These are phyloP conservation scores for Coemansia sp. DNA, from an alignment of 192 early-diverging fungal species.

Conservation along the genomic window DNA sequence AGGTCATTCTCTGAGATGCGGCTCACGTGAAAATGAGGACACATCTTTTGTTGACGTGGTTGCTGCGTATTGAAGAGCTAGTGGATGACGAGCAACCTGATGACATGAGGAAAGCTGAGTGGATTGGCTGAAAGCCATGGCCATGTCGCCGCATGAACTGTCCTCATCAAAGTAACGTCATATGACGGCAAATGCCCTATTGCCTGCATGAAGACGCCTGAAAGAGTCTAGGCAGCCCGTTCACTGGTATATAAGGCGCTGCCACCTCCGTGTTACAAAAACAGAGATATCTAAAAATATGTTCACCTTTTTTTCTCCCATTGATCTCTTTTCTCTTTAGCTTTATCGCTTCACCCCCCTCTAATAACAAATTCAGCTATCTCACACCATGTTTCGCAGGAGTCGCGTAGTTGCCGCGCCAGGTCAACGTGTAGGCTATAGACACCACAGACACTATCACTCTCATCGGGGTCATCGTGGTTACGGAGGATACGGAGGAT, in stretches of 20 bases:
- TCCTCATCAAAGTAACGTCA: neutral
- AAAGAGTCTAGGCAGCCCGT: neutral
- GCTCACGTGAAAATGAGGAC: neutral
- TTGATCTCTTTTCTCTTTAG: neutral
- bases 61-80: neutral
- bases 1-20: neutral
- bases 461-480: constrained; percentile 3
- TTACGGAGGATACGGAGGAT: neutral
- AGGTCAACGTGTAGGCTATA: constrained; percentile 9
- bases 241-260: too few relatives aligned
- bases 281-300: neutral
- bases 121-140: neutral
- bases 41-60: neutral
- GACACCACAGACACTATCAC: constrained; percentile 9
- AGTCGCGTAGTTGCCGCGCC: constrained; percentile 16
- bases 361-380: neutral
- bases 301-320: neutral
- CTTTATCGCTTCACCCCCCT: neutral
- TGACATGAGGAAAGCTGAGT: neutral
- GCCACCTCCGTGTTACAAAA: neutral
- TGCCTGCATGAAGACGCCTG: neutral
- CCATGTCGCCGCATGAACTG: neutral
- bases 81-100: neutral
- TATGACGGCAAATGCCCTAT: neutral
- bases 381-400: constrained; percentile 18